Conservation (phyloP, 2,329 filamentous ascomycete genomes). For the Scolecobasidium constrictum region DNA sequence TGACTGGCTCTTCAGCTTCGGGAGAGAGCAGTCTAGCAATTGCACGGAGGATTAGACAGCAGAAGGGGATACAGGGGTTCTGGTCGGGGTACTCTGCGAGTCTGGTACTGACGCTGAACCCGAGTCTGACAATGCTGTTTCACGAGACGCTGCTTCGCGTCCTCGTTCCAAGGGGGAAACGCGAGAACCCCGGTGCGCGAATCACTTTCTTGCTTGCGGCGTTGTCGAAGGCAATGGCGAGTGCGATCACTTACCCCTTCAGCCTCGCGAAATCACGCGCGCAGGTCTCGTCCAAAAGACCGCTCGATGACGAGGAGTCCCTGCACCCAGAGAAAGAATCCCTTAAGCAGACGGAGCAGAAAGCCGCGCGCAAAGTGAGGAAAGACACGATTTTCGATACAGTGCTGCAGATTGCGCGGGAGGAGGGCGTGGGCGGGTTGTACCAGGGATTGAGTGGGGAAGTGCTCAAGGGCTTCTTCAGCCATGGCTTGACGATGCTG, state of each 20-base stretch:
- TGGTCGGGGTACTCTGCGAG: conserved; percentile 84
- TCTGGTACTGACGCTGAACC: conserved; percentile 72
- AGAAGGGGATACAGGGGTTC: conserved; percentile 65
- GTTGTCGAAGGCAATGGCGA: conserved; percentile 66
- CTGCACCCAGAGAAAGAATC: conserved; percentile 5
- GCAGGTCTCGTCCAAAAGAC: conserved; percentile 44
- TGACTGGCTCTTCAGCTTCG: conserved; percentile 25
- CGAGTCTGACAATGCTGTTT: conserved; percentile 74
- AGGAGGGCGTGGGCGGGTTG: conserved; percentile 57
- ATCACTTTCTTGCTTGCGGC: conserved; percentile 60
- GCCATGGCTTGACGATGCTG: conserved; percentile 78
- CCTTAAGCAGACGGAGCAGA: conserved; percentile 6
- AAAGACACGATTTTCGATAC: conserved; percentile 50
- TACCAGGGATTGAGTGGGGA: conserved; percentile 71
- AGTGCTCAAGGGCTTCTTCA: conserved; percentile 72
- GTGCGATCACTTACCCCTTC: conserved; percentile 72
- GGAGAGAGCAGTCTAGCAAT: conserved; percentile 39
- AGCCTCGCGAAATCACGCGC: conserved; percentile 73
- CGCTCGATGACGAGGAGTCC: conserved; percentile 15
- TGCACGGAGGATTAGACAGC: conserved; percentile 49
- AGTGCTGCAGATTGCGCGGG: conserved; percentile 44
- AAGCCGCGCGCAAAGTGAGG: conserved; percentile 16
- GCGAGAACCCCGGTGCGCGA: conserved; percentile 40
- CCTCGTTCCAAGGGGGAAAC: conserved; percentile 43
- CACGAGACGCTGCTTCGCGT: conserved; percentile 59